Evolutionary conservation across 1,284 basidiomycete genomes (phyloP).

Genomic region (Amylostereum chailletii): DNA sequence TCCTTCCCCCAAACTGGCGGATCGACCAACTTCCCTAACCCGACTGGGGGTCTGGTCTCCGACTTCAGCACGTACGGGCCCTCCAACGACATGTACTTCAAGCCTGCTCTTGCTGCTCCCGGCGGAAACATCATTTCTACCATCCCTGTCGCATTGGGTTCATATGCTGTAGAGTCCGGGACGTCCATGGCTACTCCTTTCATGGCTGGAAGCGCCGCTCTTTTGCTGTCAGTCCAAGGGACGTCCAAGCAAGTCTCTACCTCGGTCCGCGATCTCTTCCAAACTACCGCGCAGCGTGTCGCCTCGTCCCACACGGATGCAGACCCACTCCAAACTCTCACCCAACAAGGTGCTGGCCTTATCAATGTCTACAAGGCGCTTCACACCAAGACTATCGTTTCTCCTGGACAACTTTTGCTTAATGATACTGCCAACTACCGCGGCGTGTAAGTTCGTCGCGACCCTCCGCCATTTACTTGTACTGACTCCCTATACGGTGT

Average conservation of each 20-base stretch:
- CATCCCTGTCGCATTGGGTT: conserved; percentile 34
- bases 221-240: conserved; percentile 51
- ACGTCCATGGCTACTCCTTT: conserved; percentile 40
- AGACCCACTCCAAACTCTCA: conserved; percentile 47
- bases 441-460: conserved; percentile 24
- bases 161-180: conserved; percentile 35
- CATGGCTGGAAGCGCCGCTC: conserved; percentile 56
- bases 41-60: conserved; percentile 36
- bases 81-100: conserved; percentile 41
- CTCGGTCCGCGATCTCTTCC: conserved; percentile 40
- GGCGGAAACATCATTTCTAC: conserved; percentile 55
- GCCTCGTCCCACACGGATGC: conserved; percentile 37
- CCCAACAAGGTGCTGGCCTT: conserved; percentile 60
- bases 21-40: conserved; percentile 21
- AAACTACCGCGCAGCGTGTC: conserved; percentile 48
- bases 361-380: conserved; percentile 59
- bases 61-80: conserved; percentile 41
- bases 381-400: conserved; percentile 43
- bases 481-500: neutral
- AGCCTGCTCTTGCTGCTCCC: conserved; percentile 39
- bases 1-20: conserved; percentile 33
- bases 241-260: conserved; percentile 29
- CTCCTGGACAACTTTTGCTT: conserved; percentile 51
- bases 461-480: too few species aligned
- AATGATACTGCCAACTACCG: conserved; percentile 64